A percentile compares a stretch with the other conserved stretches of the same genome.
Conservation (phyloP, 805 yeast genomes). For the Ascoidea tarda region DNA sequence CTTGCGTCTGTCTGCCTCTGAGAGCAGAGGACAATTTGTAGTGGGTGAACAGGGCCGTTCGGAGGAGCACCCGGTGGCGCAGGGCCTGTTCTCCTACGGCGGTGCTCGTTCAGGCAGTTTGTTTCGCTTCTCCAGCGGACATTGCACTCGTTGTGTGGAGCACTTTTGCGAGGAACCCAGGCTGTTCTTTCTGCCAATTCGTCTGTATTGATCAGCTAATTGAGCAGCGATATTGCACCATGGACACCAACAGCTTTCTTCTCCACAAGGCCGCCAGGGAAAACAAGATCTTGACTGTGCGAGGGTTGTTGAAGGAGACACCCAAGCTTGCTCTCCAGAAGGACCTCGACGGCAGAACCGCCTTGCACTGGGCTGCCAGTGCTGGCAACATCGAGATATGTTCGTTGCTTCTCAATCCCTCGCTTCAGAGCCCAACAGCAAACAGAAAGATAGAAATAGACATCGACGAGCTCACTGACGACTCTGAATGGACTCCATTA, state of each 20-base stretch:
- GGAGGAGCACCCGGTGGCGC: too few relatives aligned
- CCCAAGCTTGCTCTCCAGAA: constrained; percentile 31
- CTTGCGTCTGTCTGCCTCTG: too few relatives aligned
- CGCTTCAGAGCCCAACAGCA: constrained; percentile 10
- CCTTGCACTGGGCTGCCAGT: constrained; percentile 84
- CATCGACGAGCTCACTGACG: constrained; percentile 55
- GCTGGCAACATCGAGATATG: constrained; percentile 39
- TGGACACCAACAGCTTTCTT: constrained; percentile 8
- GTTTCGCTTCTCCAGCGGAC: too few relatives aligned
- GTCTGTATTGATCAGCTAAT: too few relatives aligned
- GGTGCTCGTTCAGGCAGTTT: too few relatives aligned
- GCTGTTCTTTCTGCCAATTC: too few relatives aligned
- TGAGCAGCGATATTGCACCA: too few relatives aligned
- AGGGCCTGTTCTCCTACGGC: too few relatives aligned
- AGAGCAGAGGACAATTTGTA: too few relatives aligned
- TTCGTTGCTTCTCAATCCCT: constrained; percentile 26
- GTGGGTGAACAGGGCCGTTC: too few relatives aligned
- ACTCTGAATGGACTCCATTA: constrained; percentile 78
- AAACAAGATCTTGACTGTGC: constrained; percentile 37
- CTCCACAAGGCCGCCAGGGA: constrained; percentile 58
- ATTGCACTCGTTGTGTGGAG: too few relatives aligned
- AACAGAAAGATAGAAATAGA: constrained; percentile 28
- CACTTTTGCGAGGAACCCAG: too few relatives aligned
- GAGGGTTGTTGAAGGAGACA: constrained; percentile 31
- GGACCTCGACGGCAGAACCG: constrained; percentile 69